Percentiles rank a stretch among this genome's conserved stretches.
Evolutionary conservation across 192 early-diverging fungal species (phyloP).

Genomic region (Gryganskiella cystojenkinii): DNA sequence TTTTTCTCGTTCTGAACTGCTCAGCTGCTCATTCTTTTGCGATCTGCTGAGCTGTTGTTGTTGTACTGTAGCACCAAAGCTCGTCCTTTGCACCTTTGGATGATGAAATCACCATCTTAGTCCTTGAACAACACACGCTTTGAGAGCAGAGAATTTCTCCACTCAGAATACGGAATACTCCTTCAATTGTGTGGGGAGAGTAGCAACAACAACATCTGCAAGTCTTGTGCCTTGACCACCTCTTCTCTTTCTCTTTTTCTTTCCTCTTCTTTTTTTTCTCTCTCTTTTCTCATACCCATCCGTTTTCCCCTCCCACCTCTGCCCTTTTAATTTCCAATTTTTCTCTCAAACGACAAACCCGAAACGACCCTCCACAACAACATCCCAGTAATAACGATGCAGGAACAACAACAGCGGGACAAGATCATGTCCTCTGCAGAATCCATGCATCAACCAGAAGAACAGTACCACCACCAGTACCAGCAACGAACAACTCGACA

Average conservation of each 20-base stretch:
- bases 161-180: too few relatives aligned
- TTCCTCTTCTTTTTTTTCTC: not conserved
- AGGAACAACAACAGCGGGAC: not conserved
- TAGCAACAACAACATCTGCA: not conserved
- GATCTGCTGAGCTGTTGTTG: not conserved
- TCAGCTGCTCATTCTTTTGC: not conserved
- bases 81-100: too few relatives aligned
- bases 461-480: not conserved
- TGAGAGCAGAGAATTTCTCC: too few relatives aligned
- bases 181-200: too few relatives aligned
- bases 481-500: not conserved
- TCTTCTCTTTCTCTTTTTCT: constrained; percentile 1
- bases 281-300: not conserved
- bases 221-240: not conserved
- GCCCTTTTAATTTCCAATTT: not conserved
- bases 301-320: not conserved
- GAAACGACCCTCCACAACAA: not conserved
- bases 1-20: not conserved
- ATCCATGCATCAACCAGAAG: too few relatives aligned
- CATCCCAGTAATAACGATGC: not conserved
- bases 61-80: too few relatives aligned
- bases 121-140: too few relatives aligned
- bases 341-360: not conserved
- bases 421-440: not conserved
- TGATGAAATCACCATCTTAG: too few relatives aligned